phyloP scores from a whole-genome alignment of 805 yeast genomes.

The Yarrowia yakushimensis region DNA sequence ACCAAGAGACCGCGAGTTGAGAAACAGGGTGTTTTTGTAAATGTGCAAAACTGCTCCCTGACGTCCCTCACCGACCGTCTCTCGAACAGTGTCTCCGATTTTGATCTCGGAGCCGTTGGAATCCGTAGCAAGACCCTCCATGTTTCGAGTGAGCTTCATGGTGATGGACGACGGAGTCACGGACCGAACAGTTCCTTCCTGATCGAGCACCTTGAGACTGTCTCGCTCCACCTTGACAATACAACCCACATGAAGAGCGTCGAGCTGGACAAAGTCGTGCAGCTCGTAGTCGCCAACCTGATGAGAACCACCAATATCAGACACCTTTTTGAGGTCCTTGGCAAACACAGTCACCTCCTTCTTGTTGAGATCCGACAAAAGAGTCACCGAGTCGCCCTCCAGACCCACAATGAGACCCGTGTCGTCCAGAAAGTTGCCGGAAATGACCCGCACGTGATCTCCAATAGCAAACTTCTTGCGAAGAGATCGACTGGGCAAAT shows the following conservation, averaged over 20 bases:
- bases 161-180: slow-evolving; percentile 81
- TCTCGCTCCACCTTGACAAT: slow-evolving; percentile 88
- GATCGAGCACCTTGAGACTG: slow-evolving; percentile 70
- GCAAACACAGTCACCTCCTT: slow-evolving; percentile 91
- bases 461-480: slow-evolving; percentile 86
- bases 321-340: slow-evolving; percentile 82
- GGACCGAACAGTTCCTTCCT: slow-evolving; percentile 71
- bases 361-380: slow-evolving; percentile 83
- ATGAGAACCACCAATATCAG: slow-evolving; percentile 78
- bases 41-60: slow-evolving; percentile 87
- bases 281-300: slow-evolving; percentile 75
- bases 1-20: slow-evolving; percentile 85
- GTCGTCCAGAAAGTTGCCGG: slow-evolving; percentile 89
- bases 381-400: slow-evolving; percentile 78
- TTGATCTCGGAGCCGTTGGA: slow-evolving; percentile 77
- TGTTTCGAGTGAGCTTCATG: slow-evolving; percentile 57
- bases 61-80: slow-evolving; percentile 74
- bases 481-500: slow-evolving; percentile 75
- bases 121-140: slow-evolving; percentile 73
- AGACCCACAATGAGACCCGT: slow-evolving; percentile 89
- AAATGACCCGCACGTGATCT: slow-evolving; percentile 89
- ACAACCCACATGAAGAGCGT: slow-evolving; percentile 83
- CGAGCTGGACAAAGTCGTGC: slow-evolving; percentile 85
- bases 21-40: slow-evolving; percentile 72
- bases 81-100: slow-evolving; percentile 91